Evolutionary conservation across 495 filamentous ascomycete species (phyloP), one percentile per base, ranked within the genome.

Genomic region (Aspergillus taichungensis): DNA sequence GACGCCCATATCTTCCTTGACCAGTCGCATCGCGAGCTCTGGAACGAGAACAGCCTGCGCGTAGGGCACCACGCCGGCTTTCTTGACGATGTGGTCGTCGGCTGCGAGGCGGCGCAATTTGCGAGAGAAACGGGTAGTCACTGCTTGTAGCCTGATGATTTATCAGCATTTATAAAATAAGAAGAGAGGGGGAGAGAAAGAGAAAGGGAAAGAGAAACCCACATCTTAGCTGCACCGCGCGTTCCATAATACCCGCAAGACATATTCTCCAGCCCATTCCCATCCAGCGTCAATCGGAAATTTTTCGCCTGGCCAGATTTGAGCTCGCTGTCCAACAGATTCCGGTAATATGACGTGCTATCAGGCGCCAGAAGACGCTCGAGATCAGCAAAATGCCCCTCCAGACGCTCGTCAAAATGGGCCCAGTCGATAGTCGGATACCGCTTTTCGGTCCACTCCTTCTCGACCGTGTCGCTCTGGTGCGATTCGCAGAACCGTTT

Each of bases 241-340:
- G 82, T 75, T 1, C 92, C 92, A 60, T 96, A 98, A 59, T 97
- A 98, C 0, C 92, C 92, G 27, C 82, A 80, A 3, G 66, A 77
- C 35, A 77, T 70, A 6, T 44, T 61, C 48, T 69, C 70, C 33
- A 69, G 41, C 3, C 57, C 59, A 42, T 70, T 60, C 24, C 55
- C 57, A 36, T 48, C 38, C 18, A 72, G 34, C 3, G 67, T 77
- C 48, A 79, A 72, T 31, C 76, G 62, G 37, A 83, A 62, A 13
- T 77, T 80, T 45, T 77, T 77, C 46, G 80, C 78, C 50, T 77
- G 71, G 6, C 84, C 82, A 3, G 66, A 60, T 32, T 76, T 74
- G 38, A 88, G 60, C 3, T 58, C 75, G n/a, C 73, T 64, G 12
- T 73, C 72, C 31, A 90, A 69, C 3, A 72, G 57, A 11, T 79